Conservation (phyloP, 345 rosid genomes). For the Theobroma cacao region DNA sequence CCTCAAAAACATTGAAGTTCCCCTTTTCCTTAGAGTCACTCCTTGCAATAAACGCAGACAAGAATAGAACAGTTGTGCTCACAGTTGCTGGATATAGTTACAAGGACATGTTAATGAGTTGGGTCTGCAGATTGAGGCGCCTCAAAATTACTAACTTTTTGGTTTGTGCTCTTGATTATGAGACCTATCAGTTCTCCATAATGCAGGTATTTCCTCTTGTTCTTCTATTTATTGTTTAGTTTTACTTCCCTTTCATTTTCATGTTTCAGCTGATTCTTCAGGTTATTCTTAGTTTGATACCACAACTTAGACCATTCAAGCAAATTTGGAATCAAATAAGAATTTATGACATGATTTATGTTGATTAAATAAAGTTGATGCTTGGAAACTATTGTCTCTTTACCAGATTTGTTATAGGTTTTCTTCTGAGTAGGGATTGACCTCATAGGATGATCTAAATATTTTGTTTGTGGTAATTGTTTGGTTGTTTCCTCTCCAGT, state of each 20-base stretch:
- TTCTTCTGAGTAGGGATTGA: not conserved
- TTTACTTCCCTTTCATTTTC: not conserved
- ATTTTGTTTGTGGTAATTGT: not conserved
- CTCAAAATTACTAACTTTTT: conserved; percentile 69
- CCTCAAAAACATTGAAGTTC: conserved; percentile 30
- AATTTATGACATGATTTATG: not conserved
- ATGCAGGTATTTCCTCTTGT: conserved; percentile 51
- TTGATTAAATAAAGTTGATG: not conserved
- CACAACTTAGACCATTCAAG: not conserved
- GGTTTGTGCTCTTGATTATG: conserved; percentile 82
- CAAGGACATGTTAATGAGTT: conserved; percentile 94
- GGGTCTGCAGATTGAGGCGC: conserved; percentile 87
- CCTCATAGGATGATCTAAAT: not conserved
- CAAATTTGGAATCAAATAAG: not conserved
- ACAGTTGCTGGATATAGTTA: conserved; percentile 89
- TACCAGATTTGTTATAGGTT: not conserved
- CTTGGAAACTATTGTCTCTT: not conserved
- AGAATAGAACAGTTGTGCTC: conserved; percentile 69
- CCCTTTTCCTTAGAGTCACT: conserved; percentile 70
- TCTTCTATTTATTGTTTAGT: not conserved
- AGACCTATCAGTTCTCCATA: conserved; percentile 69
- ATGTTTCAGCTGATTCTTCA: not conserved
- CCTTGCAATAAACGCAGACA: conserved; percentile 59
- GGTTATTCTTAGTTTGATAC: not conserved
- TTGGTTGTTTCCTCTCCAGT: not conserved